phyloP scores from a whole-genome alignment of 306 rosid species.

The Astragalus membranaceus region DNA sequence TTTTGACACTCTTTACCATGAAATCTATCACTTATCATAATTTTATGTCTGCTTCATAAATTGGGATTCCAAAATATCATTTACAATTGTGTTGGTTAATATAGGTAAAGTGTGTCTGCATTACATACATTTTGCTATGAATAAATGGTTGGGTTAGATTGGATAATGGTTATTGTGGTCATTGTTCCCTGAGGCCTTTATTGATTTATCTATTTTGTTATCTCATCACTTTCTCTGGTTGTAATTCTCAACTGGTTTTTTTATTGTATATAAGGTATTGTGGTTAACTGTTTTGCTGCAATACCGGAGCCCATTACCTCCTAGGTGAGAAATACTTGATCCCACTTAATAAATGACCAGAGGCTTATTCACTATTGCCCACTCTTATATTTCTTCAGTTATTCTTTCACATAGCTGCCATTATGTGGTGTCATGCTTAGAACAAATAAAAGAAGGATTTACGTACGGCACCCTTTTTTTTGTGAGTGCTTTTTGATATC shows the following conservation, averaged over 20 bases:
- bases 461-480: not conserved
- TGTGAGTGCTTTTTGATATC: not conserved
- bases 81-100: not conserved
- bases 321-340: not conserved
- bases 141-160: not conserved
- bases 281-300: not conserved
- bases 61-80: not conserved
- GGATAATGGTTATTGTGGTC: not conserved
- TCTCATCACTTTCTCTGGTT: not conserved
- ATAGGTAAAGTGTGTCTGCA: not conserved
- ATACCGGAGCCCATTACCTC: not conserved
- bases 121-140: slow-evolving; percentile 2
- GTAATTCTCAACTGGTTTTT: not conserved
- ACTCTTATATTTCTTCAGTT: not conserved
- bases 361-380: not conserved
- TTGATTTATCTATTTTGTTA: not conserved
- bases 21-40: not conserved
- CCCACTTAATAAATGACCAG: no score
- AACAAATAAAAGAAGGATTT: not conserved
- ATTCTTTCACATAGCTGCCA: not conserved
- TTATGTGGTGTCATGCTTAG: not conserved
- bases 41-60: not conserved
- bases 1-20: not conserved
- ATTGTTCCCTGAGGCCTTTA: not conserved
- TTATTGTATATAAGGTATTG: not conserved